These are phyloP conservation scores for Cymbopogon flexuosus DNA, from an alignment of 202 grass and related monocot species.

Conservation along the genomic window DNA sequence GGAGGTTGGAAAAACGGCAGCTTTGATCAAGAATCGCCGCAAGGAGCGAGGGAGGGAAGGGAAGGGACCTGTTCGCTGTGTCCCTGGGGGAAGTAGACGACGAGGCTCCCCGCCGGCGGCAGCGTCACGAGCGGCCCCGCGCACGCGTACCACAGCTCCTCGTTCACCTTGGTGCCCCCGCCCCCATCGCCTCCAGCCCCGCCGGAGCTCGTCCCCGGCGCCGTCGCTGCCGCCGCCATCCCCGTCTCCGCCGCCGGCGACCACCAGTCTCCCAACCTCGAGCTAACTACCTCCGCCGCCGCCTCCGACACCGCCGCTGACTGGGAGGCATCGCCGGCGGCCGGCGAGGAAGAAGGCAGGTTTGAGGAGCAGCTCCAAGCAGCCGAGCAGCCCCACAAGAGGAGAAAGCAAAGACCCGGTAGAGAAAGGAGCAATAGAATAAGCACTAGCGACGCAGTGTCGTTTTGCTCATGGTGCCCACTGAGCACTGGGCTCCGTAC, in stretches of 20 bases:
- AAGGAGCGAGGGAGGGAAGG: neutral
- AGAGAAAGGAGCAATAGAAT: conserved; percentile 31
- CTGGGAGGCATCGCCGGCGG: conserved; percentile 29
- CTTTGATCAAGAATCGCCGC: conserved; percentile 31
- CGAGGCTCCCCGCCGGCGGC: conserved; percentile 66
- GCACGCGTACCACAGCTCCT: conserved; percentile 81
- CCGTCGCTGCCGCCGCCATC: neutral
- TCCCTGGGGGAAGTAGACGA: conserved; percentile 84
- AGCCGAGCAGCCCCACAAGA: neutral
- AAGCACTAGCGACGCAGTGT: conserved; percentile 14
- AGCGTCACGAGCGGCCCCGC: conserved; percentile 70
- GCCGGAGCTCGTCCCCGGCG: conserved; percentile 22
- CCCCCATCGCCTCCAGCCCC: conserved; percentile 20
- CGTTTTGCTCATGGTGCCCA: neutral
- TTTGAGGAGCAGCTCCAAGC: conserved; percentile 25
- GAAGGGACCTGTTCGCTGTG: conserved; percentile 75
- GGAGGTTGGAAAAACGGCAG: neutral
- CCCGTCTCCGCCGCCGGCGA: neutral
- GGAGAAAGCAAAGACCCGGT: conserved; percentile 18
- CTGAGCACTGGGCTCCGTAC: conserved; percentile 30
- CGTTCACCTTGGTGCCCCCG: conserved; percentile 45
- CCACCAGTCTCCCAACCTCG: conserved; percentile 5
- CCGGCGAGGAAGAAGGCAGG: conserved; percentile 17
- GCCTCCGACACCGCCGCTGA: neutral
- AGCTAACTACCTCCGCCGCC: neutral